Conservation (phyloP, 208 protist genomes). For the Leishmania lainsoni region DNA sequence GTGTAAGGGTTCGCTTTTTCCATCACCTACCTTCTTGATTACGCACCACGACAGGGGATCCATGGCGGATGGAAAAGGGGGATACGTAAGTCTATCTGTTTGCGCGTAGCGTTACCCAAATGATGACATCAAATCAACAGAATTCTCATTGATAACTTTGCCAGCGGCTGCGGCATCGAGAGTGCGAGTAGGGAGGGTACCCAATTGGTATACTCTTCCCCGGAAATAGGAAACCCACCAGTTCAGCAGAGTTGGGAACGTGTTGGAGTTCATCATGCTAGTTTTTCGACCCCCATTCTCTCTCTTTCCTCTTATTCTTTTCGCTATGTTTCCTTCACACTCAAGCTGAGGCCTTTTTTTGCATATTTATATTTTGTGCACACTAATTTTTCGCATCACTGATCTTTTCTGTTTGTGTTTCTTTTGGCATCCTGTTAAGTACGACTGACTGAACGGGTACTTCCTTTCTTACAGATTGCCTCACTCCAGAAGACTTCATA, state of each 20-base stretch:
- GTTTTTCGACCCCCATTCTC: not conserved
- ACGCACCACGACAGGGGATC: not conserved
- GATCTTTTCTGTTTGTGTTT: not conserved
- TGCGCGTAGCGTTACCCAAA: not conserved
- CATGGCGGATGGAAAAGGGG: not conserved
- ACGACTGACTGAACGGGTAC: not conserved
- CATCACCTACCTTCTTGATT: not conserved
- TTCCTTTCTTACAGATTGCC: not conserved
- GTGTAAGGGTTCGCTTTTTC: not conserved
- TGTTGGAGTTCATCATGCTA: not conserved
- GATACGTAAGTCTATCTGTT: not conserved
- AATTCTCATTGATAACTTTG: not conserved
- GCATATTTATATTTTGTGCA: no score
- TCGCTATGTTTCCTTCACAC: not conserved
- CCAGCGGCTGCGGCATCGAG: not conserved
- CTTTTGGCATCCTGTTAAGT: not conserved
- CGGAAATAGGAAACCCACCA: not conserved
- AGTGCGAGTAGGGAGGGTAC: not conserved
- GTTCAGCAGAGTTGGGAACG: not conserved
- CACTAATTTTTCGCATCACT: not conserved
- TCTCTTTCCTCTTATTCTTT: constrained; percentile 6
- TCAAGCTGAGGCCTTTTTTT: not conserved
- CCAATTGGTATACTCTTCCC: not conserved
- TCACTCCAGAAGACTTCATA: not conserved
- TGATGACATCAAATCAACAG: not conserved